Conservation (phyloP, 129 eudicot genomes). For the Escallonia rubra region DNA sequence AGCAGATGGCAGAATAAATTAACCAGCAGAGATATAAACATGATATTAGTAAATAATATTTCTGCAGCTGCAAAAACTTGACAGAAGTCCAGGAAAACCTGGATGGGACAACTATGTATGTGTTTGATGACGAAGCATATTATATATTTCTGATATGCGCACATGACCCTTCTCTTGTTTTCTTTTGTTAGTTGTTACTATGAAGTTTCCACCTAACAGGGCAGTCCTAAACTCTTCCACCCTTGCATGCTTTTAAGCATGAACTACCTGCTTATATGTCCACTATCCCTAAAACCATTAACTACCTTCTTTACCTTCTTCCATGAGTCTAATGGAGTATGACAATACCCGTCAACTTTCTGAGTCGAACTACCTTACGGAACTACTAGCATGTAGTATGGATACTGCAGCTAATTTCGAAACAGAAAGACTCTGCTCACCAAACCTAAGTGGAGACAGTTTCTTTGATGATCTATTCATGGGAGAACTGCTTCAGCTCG, state of each 20-base stretch:
- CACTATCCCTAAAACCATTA: neutral
- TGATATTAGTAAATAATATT: no score
- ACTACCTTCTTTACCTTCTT: no score
- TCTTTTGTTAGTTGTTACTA: neutral
- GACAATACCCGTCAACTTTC: neutral
- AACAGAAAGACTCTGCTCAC: neutral
- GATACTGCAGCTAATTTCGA: neutral
- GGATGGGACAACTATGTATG: no score
- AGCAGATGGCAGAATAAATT: no score
- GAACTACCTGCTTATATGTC: neutral
- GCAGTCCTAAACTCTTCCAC: neutral
- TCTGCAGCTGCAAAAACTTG: no score
- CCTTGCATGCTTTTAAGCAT: neutral
- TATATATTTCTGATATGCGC: neutral
- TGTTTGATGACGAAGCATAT: no score
- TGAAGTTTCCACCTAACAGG: neutral
- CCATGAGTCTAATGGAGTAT: neutral
- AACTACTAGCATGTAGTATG: neutral
- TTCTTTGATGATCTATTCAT: neutral
- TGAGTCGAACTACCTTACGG: neutral
- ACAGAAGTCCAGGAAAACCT: no score
- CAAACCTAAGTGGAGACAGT: neutral
- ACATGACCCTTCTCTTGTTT: neutral
- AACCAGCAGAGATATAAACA: no score
- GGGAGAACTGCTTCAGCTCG: neutral